phyloP scores from a whole-genome alignment of 352 stramenopile genomes.

The Detonula confervacea region DNA sequence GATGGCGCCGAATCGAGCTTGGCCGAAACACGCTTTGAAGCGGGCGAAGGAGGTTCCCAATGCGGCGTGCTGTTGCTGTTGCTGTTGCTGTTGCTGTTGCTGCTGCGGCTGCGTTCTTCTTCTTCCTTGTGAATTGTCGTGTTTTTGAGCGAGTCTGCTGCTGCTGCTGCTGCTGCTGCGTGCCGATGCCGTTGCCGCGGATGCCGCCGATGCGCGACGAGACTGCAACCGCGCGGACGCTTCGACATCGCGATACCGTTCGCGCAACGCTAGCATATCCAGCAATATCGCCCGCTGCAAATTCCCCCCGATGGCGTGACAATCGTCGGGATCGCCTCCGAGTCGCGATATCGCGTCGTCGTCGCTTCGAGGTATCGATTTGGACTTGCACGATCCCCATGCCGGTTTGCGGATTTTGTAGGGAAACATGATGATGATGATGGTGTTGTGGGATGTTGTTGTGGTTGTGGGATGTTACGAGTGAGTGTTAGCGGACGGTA shows the following conservation, averaged over 20 bases:
- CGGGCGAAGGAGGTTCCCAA: conserved; percentile 16
- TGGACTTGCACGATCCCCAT: too few relatives aligned
- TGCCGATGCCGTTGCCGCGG: neutral
- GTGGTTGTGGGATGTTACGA: too few relatives aligned
- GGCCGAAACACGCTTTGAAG: conserved; percentile 39
- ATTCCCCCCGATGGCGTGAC: conserved; percentile 30
- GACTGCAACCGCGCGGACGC: neutral
- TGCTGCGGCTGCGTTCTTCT: neutral
- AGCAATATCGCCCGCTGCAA: conserved; percentile 45
- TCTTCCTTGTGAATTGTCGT: too few relatives aligned
- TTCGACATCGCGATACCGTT: conserved; percentile 1
- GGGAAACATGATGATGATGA: too few relatives aligned
- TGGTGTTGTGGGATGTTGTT: too few relatives aligned
- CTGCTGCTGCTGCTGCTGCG: too few relatives aligned
- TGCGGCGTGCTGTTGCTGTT: neutral
- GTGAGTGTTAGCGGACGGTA: too few relatives aligned
- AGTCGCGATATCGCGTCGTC: neutral
- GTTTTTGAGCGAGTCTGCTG: too few relatives aligned
- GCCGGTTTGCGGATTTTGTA: too few relatives aligned
- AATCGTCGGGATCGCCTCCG: conserved; percentile 11
- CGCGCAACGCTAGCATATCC: conserved; percentile 30
- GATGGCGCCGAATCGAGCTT: conserved; percentile 36
- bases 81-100: too few relatives aligned
- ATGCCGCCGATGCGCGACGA: neutral
- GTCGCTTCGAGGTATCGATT: too few relatives aligned